phyloP scores from a whole-genome alignment of 2,329 filamentous ascomycete genomes.

The Pezicula rhizophila region DNA sequence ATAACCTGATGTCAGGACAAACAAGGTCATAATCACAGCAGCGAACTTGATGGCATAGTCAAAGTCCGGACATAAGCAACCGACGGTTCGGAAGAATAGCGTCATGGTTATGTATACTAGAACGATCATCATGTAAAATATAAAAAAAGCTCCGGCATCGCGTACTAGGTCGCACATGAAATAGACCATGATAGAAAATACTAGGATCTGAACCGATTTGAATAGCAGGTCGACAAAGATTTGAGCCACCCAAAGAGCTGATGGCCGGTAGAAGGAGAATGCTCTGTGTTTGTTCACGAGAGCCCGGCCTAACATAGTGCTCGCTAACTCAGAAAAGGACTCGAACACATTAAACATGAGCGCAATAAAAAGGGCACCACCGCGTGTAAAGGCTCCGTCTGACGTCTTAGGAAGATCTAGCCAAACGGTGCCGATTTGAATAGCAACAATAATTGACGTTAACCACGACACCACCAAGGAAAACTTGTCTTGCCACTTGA shows the following conservation, averaged over 20 bases:
- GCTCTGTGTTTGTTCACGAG: conserved; percentile 66
- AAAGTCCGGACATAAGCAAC: too few relatives aligned
- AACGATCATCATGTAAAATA: conserved; percentile 20
- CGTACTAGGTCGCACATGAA: conserved; percentile 53
- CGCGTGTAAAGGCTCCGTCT: conserved; percentile 48
- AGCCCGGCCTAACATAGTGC: conserved; percentile 18
- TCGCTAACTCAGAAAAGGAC: conserved; percentile 27
- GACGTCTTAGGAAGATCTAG: conserved; percentile 52
- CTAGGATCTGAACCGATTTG: conserved; percentile 64
- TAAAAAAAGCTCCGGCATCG: conserved; percentile 5
- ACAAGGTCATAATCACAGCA: too few relatives aligned
- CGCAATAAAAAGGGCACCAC: conserved; percentile 23
- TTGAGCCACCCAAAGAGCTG: conserved; percentile 57
- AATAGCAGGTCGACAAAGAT: conserved; percentile 82
- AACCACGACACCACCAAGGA: conserved; percentile 57
- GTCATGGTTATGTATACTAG: too few relatives aligned
- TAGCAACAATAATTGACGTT: conserved; percentile 53
- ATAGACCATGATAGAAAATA: conserved; percentile 75
- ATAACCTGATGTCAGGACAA: conserved; percentile 23
- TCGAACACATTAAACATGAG: not conserved
- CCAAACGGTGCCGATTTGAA: conserved; percentile 57
- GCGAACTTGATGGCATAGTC: too few relatives aligned
- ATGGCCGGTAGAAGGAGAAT: conserved; percentile 32
- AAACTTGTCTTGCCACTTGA: conserved; percentile 54
- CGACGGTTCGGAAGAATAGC: too few relatives aligned